Conservation (phyloP, 2,329 filamentous ascomycete genomes). For the Fusarium sp. region DNA sequence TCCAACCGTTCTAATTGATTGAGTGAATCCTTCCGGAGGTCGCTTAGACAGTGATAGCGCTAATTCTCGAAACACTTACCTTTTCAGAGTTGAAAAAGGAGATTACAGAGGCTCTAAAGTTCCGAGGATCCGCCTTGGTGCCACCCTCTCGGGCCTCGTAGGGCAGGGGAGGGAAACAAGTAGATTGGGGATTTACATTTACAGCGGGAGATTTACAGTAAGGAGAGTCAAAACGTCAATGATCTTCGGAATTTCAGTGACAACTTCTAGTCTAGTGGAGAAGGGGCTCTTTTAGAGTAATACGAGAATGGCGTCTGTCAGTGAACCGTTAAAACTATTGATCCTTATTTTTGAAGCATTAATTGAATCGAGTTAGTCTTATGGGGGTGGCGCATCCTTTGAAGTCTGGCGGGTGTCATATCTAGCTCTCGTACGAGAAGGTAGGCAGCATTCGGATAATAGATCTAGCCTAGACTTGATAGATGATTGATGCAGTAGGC, state of each 20-base stretch:
- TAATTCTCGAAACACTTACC: slow-evolving; percentile 23
- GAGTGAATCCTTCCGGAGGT: slow-evolving; percentile 31
- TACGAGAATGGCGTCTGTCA: slow-evolving; percentile 8
- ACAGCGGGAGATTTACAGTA: neutral
- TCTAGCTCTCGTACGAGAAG: slow-evolving; percentile 10
- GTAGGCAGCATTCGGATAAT: neutral
- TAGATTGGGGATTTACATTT: slow-evolving; percentile 6
- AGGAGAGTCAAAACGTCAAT: neutral
- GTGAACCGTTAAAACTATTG: slow-evolving; percentile 11
- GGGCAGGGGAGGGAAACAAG: neutral
- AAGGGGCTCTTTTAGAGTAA: neutral
- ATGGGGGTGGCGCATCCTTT: slow-evolving; percentile 12
- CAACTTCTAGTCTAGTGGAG: neutral
- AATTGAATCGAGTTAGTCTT: slow-evolving; percentile 11
- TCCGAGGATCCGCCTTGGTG: slow-evolving; percentile 19
- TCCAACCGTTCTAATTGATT: slow-evolving; percentile 9
- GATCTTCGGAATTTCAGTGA: neutral
- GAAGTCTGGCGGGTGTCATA: neutral
- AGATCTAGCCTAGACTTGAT: slow-evolving; percentile 1
- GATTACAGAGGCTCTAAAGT: slow-evolving; percentile 16
- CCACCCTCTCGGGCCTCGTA: slow-evolving; percentile 6
- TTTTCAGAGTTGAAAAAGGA: slow-evolving; percentile 18
- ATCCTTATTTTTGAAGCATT: slow-evolving; percentile 13
- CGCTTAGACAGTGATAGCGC: slow-evolving; percentile 20
- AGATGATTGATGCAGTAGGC: neutral